phyloP scores from a whole-genome alignment of 352 stramenopile genomes.

The Pilasporangium apinafurcum region DNA sequence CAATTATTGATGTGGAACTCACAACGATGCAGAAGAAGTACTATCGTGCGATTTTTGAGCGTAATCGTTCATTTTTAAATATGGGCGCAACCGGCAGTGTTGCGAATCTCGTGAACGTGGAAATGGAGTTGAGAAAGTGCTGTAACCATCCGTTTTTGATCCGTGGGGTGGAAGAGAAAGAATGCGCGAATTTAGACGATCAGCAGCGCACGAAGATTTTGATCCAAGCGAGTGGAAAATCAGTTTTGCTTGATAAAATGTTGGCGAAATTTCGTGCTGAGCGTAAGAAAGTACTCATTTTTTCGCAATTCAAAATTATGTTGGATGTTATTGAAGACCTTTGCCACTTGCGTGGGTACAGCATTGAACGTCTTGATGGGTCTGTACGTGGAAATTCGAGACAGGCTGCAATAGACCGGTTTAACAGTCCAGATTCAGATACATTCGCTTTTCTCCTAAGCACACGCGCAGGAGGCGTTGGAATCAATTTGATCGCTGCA shows the following conservation, averaged over 20 bases:
- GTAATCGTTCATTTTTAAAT: slow-evolving; percentile 92
- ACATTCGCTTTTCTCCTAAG: slow-evolving; percentile 96
- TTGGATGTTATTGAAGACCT: slow-evolving; percentile 94
- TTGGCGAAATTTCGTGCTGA: slow-evolving; percentile 95
- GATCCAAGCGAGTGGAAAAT: slow-evolving; percentile 92
- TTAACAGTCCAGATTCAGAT: slow-evolving; percentile 92
- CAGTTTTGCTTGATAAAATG: slow-evolving; percentile 99
- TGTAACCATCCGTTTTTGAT: slow-evolving; percentile 99
- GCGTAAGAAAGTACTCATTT: slow-evolving; percentile 98
- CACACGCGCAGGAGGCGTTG: slow-evolving; percentile 96
- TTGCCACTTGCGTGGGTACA: slow-evolving; percentile 73
- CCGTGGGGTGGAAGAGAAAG: slow-evolving; percentile 96
- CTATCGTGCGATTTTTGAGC: slow-evolving; percentile 98
- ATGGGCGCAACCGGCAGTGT: slow-evolving; percentile 87
- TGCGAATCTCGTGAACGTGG: slow-evolving; percentile 97
- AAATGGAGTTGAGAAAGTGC: slow-evolving; percentile 99
- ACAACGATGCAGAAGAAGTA: slow-evolving; percentile 99
- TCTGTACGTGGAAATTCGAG: slow-evolving; percentile 94
- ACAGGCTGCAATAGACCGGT: slow-evolving; percentile 98
- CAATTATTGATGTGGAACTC: slow-evolving; percentile 99
- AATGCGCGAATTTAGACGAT: slow-evolving; percentile 81
- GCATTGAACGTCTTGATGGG: slow-evolving; percentile 96
- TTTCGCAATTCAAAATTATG: slow-evolving; percentile 99
- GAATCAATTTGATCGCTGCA: slow-evolving; percentile 94
- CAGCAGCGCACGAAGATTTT: slow-evolving; percentile 66